Conservation (phyloP, 495 filamentous ascomycete genomes). For the Hypoxylon fuscum region DNA sequence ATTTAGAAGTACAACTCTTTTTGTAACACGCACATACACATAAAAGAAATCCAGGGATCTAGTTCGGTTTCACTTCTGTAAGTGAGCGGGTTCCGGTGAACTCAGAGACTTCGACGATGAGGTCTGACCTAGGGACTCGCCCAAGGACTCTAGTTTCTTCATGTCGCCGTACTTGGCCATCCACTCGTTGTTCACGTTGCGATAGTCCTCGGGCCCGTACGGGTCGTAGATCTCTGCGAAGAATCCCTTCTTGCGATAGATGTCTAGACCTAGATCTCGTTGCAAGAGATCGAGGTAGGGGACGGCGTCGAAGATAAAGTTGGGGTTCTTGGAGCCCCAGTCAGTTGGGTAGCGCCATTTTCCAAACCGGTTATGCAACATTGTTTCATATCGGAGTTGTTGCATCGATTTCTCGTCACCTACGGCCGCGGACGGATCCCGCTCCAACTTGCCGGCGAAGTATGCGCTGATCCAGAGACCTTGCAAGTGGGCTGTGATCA, state of each 20-base stretch:
- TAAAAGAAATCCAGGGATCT: slow-evolving; percentile 6
- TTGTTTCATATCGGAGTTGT: slow-evolving; percentile 61
- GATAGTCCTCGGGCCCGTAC: slow-evolving; percentile 70
- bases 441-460: slow-evolving; percentile 51
- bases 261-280: slow-evolving; percentile 66
- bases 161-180: slow-evolving; percentile 33
- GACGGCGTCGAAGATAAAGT: slow-evolving; percentile 78
- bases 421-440: slow-evolving; percentile 31
- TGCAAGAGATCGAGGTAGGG: slow-evolving; percentile 82
- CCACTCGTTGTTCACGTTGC: slow-evolving; percentile 67
- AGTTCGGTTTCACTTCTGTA: slow-evolving; percentile 6
- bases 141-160: slow-evolving; percentile 33
- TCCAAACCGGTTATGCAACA: slow-evolving; percentile 72
- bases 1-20: slow-evolving; percentile 30
- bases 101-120: slow-evolving; percentile 21
- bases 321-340: slow-evolving; percentile 69
- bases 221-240: slow-evolving; percentile 62
- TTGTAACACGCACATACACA: slow-evolving; percentile 2
- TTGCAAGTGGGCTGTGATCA: slow-evolving; percentile 70
- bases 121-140: slow-evolving; percentile 26
- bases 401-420: slow-evolving; percentile 38
- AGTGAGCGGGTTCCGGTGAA: slow-evolving; percentile 2
- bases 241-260: slow-evolving; percentile 55
- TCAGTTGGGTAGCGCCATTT: slow-evolving; percentile 74
- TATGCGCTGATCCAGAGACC: slow-evolving; percentile 78